Percentiles rank a stretch among this genome's conserved stretches.
Conservation (phyloP, 2,329 filamentous ascomycete genomes). For the Hymenoscyphus occultus region DNA sequence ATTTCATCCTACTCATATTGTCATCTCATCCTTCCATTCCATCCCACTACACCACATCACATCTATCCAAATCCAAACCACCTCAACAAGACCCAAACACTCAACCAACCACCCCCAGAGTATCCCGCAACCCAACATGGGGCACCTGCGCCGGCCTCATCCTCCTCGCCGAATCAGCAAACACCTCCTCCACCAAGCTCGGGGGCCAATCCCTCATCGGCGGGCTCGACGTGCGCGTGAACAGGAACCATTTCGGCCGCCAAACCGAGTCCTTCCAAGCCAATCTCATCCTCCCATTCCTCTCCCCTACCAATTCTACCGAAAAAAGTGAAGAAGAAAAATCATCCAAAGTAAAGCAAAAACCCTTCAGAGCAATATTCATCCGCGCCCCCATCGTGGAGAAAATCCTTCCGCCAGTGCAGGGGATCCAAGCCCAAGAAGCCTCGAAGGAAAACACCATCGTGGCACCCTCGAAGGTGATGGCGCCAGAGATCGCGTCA, state of each 20-base stretch:
- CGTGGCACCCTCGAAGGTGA: constrained; percentile 30
- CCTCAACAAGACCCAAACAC: no score
- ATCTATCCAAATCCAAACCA: no score
- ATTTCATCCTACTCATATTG: not conserved
- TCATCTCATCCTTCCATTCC: not conserved
- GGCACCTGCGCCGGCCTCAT: constrained; percentile 96
- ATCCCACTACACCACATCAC: no score
- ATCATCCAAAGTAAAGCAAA: constrained; percentile 23
- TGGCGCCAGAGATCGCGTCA: constrained; percentile 24
- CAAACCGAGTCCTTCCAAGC: constrained; percentile 90
- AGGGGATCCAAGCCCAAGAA: constrained; percentile 36
- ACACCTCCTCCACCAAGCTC: constrained; percentile 71
- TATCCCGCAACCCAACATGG: constrained; percentile 80
- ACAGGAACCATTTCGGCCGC: constrained; percentile 91
- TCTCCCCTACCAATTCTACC: constrained; percentile 37
- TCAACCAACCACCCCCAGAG: constrained; percentile 43
- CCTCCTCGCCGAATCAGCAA: constrained; percentile 81
- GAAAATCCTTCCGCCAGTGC: constrained; percentile 57
- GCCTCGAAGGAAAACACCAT: constrained; percentile 43
- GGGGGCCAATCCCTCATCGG: constrained; percentile 92
- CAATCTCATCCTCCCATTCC: constrained; percentile 68
- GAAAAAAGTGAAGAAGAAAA: constrained; percentile 12
- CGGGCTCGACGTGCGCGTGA: constrained; percentile 84
- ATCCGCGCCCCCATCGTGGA: constrained; percentile 94
- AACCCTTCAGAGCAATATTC: constrained; percentile 80